Evolutionary conservation across 2,329 filamentous ascomycete genomes (phyloP), one percentile per base, ranked within the genome.

Genomic region (Aspergillus fijiensis): DNA sequence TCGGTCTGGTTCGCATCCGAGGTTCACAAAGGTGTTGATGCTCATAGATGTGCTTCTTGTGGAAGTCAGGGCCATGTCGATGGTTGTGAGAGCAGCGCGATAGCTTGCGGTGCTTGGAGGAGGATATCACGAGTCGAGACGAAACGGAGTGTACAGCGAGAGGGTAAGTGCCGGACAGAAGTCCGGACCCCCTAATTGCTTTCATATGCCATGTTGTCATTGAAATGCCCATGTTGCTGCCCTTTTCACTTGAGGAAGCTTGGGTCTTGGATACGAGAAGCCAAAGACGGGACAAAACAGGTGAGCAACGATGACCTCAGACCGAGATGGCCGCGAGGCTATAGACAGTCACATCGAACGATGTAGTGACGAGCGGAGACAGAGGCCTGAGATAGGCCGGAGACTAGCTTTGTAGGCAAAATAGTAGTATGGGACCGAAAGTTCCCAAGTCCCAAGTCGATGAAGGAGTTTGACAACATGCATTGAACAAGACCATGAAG

Each of bases 21-120:
- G 58, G 51, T 16, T 27, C 14, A 47, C 4, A 49, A 29, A 51
- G 16, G 19, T 56, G 58, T 16, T 48, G 42, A 47, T 62, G 50
- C 11, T 49, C 47, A 21, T 55, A 53, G 11, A 31, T 48, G 27
- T 60, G 27, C 51, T 25, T 55, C 23, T 57, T 53, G 54, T 19
- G 1, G 39, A 19, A 19, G 39, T 19, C 16, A 9, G 14, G 16
- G 16, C 9, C 16, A 9, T 19, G 6, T 5, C 16, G 39, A 7
- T 45, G 14, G 6, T 19, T 16, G 14, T 51, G 52, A 11, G 58
- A 29, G 23, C 21, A 54, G 21, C 55, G 48, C 59, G 60, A 65
- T 53, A 65, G 16, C 16, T 21, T 31, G 47, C 62, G 65, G 31
- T 7, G 52, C 49, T 62, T 60, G 19, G 16, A 45, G 54, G 61